Evolutionary conservation across 129 eudicot genomes (phyloP).

Genomic region (Gnaphalium uliginosum): DNA sequence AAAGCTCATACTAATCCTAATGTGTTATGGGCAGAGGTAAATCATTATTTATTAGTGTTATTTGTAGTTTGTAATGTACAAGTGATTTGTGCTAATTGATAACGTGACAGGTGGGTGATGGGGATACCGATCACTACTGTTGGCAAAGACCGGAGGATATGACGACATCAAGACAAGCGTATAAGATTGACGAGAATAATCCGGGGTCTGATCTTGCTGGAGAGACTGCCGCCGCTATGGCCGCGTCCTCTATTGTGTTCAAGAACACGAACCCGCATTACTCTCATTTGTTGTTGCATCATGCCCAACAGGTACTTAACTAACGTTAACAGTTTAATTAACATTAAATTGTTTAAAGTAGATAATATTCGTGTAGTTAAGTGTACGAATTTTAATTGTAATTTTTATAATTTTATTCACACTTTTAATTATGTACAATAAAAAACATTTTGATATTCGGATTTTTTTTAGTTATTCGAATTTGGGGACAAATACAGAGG

Average conservation of each 20-base stretch:
- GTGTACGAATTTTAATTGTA: too few relatives aligned
- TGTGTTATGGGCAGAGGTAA: slow-evolving; percentile 89
- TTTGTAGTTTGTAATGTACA: not conserved
- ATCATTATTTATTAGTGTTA: not conserved
- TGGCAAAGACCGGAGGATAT: slow-evolving; percentile 97
- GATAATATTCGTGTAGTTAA: too few relatives aligned
- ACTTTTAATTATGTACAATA: too few relatives aligned
- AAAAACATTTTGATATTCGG: not conserved
- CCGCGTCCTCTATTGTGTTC: slow-evolving; percentile 77
- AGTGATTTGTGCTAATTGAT: not conserved
- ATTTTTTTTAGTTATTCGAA: slow-evolving; percentile 59
- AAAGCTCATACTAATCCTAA: slow-evolving; percentile 86
- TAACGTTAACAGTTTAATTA: not conserved
- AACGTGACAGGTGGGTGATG: slow-evolving; percentile 76
- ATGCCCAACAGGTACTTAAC: slow-evolving; percentile 62
- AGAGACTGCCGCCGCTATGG: slow-evolving; percentile 93
- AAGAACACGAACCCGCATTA: slow-evolving; percentile 65
- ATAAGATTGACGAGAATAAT: slow-evolving; percentile 65
- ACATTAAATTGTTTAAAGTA: too few relatives aligned
- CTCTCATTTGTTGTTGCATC: slow-evolving; percentile 63
- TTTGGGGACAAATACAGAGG: slow-evolving; percentile 86
- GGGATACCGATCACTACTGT: slow-evolving; percentile 85
- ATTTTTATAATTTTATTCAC: too few relatives aligned
- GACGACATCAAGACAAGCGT: slow-evolving; percentile 84
- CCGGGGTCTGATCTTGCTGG: slow-evolving; percentile 95